Conservation (phyloP, 441 rosid species). For the Gossypium laxum region DNA sequence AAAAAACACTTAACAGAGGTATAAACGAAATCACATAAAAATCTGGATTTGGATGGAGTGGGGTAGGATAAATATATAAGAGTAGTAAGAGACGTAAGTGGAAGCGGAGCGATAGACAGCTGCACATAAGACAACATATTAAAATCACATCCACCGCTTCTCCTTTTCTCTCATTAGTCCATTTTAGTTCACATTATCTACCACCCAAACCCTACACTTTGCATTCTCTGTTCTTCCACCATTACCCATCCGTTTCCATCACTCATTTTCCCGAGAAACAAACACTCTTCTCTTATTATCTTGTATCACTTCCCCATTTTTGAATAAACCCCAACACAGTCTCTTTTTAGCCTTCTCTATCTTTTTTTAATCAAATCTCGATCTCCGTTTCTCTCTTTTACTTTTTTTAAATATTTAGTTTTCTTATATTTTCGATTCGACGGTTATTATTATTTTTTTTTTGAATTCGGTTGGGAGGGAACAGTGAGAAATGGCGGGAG, state of each 20-base stretch:
- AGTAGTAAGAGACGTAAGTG: too few species aligned
- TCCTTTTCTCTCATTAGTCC: neutral
- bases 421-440: neutral
- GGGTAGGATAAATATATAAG: too few species aligned
- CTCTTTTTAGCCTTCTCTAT: neutral
- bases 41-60: too few species aligned
- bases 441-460: neutral
- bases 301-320: neutral
- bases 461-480: neutral
- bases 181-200: neutral
- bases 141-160: neutral
- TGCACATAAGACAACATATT: neutral
- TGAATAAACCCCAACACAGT: neutral
- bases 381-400: neutral
- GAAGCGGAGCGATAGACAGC: neutral
- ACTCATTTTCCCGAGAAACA: neutral
- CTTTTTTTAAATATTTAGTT: neutral
- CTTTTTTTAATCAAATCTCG: neutral
- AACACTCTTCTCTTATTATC: neutral
- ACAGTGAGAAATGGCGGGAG: slow-evolving; percentile 34
- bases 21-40: too few species aligned
- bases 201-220: neutral
- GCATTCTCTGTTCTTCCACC: too few species aligned
- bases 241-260: too few species aligned
- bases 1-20: too few species aligned